Percentiles rank a stretch among this genome's conserved stretches.
Evolutionary conservation across 2,329 filamentous ascomycete genomes (phyloP).

Genomic region (Arthrobotrys megalospora): DNA sequence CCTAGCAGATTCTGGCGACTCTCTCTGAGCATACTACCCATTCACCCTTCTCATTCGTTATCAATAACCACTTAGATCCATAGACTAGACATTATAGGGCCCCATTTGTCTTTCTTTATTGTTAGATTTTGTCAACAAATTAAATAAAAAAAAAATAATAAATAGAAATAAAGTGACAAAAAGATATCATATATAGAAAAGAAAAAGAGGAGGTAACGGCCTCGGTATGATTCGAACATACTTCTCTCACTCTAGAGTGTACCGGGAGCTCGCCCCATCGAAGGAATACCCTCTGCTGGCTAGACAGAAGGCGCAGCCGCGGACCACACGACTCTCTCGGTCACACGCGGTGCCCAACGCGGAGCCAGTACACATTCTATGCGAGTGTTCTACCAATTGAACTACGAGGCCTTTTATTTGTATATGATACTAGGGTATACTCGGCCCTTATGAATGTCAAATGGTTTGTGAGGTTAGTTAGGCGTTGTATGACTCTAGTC

Average conservation of each 20-base stretch:
- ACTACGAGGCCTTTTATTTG: conserved; percentile 35
- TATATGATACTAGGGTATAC: not conserved
- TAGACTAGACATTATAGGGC: too few relatives aligned
- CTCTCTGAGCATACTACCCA: too few relatives aligned
- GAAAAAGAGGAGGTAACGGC: conserved; percentile 7
- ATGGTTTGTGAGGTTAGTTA: too few relatives aligned
- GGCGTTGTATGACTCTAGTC: too few relatives aligned
- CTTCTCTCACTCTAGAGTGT: conserved; percentile 25
- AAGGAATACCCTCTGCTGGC: not conserved
- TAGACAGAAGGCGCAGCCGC: not conserved
- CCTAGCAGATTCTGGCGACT: too few relatives aligned
- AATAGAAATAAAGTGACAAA: too few relatives aligned
- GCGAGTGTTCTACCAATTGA: conserved; percentile 42
- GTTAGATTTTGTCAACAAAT: too few relatives aligned
- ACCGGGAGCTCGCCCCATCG: not conserved
- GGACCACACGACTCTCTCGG: not conserved
- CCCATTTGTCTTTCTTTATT: too few relatives aligned
- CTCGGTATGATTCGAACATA: conserved; percentile 56
- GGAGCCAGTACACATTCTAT: not conserved
- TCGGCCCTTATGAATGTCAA: not conserved
- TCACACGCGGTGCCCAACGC: not conserved
- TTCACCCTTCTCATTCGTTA: too few relatives aligned
- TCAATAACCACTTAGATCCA: too few relatives aligned
- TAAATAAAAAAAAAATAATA: conserved; percentile 18
- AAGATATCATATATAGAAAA: too few relatives aligned